Base-by-base conservation (phyloP, 495 filamentous ascomycete genomes). In the Clohesyomyces aquaticus region DNA sequence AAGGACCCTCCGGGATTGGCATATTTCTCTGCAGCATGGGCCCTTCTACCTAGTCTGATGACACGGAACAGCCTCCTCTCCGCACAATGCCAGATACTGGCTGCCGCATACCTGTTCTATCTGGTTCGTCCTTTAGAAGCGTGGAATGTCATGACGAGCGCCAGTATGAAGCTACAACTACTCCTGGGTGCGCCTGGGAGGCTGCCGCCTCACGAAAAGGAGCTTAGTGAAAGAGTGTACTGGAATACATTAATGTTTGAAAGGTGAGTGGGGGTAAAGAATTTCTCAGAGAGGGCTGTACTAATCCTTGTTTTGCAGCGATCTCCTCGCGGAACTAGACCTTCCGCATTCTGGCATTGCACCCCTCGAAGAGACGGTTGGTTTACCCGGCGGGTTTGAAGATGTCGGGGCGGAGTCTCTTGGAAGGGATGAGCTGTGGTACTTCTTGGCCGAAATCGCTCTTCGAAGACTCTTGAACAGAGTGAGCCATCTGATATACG, bases 241-340 rank as follows among this genome's bases (percentile, higher is more conserved):
- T 93, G 90, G 90, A 93, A 93, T 63, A 79, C 89, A 3, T 77
- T 93, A 3, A 80, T 93, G 50, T 90, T 90, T 63, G 90, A 93
- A 76, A 90, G 59, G 60, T 60, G 45, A n/a, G n/a, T n/a, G n/a
- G n/a, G n/a, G n/a, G n/a, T n/a, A n/a, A n/a, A n/a, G n/a, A n/a
- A n/a, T n/a, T n/a, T n/a, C n/a, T n/a, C n/a, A n/a, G n/a, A n/a
- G n/a, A n/a, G n/a, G n/a, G n/a, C n/a, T n/a, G n/a, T n/a, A 26
- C 60, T 64, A 51, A 55, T 68, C 27, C 46, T 41, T 16, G 3
- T 26, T 51, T 28, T 61, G 59, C 38, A 59, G 87, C 72, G 89
- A 92, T 70, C 78, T 92, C 46, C 79, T 93, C 14, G 89, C 90
- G 8, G 89, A 93, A 66, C 76, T 93, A 43, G 90, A 93, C 68